phyloP scores from a whole-genome alignment of 2,329 filamentous ascomycete species.

The Hypoxylon sp. region DNA sequence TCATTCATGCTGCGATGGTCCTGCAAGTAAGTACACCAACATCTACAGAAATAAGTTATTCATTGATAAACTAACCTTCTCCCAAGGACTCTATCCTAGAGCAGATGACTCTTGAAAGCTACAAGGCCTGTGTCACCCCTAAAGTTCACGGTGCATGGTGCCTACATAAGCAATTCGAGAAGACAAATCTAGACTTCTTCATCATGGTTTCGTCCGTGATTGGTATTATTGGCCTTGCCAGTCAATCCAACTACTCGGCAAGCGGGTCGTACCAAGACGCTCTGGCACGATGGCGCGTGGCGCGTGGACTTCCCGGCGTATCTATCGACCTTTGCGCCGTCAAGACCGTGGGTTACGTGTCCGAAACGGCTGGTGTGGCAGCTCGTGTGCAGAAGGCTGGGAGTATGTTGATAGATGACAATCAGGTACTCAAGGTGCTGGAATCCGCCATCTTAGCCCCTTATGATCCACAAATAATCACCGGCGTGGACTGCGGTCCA shows the following conservation, averaged over 20 bases:
- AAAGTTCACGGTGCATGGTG: slow-evolving; percentile 35
- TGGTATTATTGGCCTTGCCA: slow-evolving; percentile 13
- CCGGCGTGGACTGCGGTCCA: slow-evolving; percentile 9
- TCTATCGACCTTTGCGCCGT: slow-evolving; percentile 19
- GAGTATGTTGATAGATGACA: slow-evolving; percentile 4
- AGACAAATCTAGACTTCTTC: slow-evolving; percentile 40
- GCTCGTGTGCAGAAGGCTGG: slow-evolving; percentile 5
- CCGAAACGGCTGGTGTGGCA: background rate
- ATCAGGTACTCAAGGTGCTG: slow-evolving; percentile 7
- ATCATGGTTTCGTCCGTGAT: slow-evolving; percentile 41
- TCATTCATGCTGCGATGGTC: slow-evolving; percentile 57
- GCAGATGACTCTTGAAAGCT: slow-evolving; percentile 37
- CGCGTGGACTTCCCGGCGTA: slow-evolving; percentile 5
- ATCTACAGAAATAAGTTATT: background rate
- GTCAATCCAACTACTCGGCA: slow-evolving; percentile 26
- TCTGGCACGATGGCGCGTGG: slow-evolving; percentile 10
- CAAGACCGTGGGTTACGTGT: slow-evolving; percentile 13
- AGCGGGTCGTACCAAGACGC: slow-evolving; percentile 22
- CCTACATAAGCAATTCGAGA: slow-evolving; percentile 29
- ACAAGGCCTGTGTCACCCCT: slow-evolving; percentile 15
- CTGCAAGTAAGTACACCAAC: slow-evolving; percentile 21
- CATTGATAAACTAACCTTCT: background rate
- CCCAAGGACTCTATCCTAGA: slow-evolving; percentile 21
- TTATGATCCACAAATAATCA: slow-evolving; percentile 2
- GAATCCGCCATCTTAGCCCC: slow-evolving; percentile 10